A percentile compares a stretch with the other conserved stretches of the same genome.
These are phyloP conservation scores for Moesziomyces parantarcticus DNA, from an alignment of 1,284 basidiomycete species.

Conservation along the genomic window DNA sequence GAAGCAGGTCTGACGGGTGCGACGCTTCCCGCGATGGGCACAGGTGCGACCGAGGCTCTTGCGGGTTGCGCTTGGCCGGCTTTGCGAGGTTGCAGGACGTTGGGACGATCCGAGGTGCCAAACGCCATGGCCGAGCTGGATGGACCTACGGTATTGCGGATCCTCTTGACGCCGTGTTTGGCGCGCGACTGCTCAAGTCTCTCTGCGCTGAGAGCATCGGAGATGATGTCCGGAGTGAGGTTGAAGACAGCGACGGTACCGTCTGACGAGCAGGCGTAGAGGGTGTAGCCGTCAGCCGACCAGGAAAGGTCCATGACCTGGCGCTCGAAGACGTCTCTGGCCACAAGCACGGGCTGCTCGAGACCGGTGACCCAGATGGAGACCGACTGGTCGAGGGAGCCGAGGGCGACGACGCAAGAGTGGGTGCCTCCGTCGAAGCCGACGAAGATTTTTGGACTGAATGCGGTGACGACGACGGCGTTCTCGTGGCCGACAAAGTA, in stretches of 20 bases:
- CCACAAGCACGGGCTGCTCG: conserved; percentile 90
- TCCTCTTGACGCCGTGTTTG: conserved; percentile 48
- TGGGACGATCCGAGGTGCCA: conserved; percentile 40
- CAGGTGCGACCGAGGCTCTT: conserved; percentile 26
- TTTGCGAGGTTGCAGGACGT: conserved; percentile 64
- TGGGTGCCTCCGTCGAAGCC: conserved; percentile 44
- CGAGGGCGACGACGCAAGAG: conserved; percentile 58
- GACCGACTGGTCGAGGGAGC: conserved; percentile 49
- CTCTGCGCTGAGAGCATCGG: conserved; percentile 80
- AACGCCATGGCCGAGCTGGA: conserved; percentile 4
- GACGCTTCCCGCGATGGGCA: conserved; percentile 24
- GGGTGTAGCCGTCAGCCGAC: conserved; percentile 85
- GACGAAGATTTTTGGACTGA: conserved; percentile 61
- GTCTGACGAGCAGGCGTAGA: conserved; percentile 95
- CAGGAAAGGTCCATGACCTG: conserved; percentile 96
- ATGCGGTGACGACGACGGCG: conserved; percentile 82
- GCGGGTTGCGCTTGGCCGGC: conserved; percentile 33
- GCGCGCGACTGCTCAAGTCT: conserved; percentile 68
- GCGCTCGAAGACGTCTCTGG: conserved; percentile 91
- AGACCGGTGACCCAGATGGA: conserved; percentile 69
- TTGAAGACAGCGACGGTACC: conserved; percentile 89
- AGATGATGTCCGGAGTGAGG: conserved; percentile 83
- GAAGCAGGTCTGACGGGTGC: conserved; percentile 23
- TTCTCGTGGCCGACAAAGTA: conserved; percentile 97
- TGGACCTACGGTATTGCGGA: conserved; percentile 10